Evolutionary conservation across 1,139 yeast genomes (phyloP), one percentile per base, ranked within the genome.

Genomic region (Taphrina confusa): DNA sequence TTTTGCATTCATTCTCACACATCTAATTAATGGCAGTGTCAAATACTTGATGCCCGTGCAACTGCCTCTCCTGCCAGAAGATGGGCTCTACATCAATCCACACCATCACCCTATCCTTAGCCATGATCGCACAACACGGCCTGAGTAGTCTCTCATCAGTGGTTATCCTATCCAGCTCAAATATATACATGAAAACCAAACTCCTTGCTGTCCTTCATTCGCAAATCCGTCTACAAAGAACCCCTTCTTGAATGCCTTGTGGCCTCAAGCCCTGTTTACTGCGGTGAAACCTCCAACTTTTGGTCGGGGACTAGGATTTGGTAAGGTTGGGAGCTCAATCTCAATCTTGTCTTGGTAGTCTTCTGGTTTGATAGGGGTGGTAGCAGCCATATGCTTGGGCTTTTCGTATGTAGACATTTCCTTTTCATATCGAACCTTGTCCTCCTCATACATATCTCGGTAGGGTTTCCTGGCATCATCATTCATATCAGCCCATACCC

Each of bases 401-500:
- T 33, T 44, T n/a, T 54, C 81, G 67, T 87, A 88, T 30, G 78
- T 81, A 49, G 77, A 81, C 85, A 88, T 83, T 69, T 89, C 95
- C 57, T 77, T 79, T 60, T 82, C 82, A 69, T 87, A 89, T 67
- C 95, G 81, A 60, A 80, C 79, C 69, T 86, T 83, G 66, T 89
- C 97, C 62, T 85, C 88, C 69, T 85, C 94, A 69, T 85, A 90
- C 61, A 85, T 72, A 63, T 85, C 84, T 68, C 83, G 84, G 71
- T 82, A 91, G 8, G 94, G 94, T 67, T 81, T 83, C 61, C 88
- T 80, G 23, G 81, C 86, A 44, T 81, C 87, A 46, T 84, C 87
- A 62, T 78, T 81, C 67, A 91, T 77, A 62, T 77, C 78, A 68
- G 87, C 88, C 97, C 97, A 91, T 2, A 84, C 84, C 66, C 88